These are phyloP conservation scores for Deakozyma indianensis DNA, from an alignment of 805 yeast species.

Conservation along the genomic window DNA sequence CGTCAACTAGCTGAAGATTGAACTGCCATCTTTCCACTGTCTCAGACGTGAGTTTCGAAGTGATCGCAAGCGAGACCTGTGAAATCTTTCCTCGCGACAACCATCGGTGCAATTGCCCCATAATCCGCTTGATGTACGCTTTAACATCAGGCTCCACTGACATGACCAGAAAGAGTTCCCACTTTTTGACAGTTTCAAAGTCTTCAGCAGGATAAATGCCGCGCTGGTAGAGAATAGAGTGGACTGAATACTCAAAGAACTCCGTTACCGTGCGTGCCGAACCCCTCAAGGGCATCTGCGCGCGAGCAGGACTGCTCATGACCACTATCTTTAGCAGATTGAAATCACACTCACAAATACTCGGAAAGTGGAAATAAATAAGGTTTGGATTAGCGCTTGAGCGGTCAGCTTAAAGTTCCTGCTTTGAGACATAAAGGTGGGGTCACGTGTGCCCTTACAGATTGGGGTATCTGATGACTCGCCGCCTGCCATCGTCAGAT, in stretches of 20 bases:
- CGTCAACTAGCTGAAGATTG: constrained; percentile 33
- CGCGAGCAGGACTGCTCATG: constrained; percentile 5
- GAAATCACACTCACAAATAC: no score
- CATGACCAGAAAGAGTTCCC: constrained; percentile 60
- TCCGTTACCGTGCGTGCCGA: constrained; percentile 69
- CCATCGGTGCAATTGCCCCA: constrained; percentile 64
- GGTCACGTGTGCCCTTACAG: no score
- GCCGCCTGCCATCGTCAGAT: no score
- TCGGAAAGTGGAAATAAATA: no score
- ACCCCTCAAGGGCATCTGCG: constrained; percentile 55
- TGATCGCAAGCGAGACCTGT: constrained; percentile 56
- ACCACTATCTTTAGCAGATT: no score
- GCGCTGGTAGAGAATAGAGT: constrained; percentile 72
- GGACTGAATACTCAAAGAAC: constrained; percentile 70
- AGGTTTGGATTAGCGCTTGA: no score
- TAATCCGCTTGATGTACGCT: constrained; percentile 48
- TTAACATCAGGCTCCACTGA: constrained; percentile 66
- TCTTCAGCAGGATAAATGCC: constrained; percentile 85
- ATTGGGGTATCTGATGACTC: no score
- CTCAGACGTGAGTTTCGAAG: constrained; percentile 51
- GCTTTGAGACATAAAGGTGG: no score
- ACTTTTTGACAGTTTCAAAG: constrained; percentile 61
- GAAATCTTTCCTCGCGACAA: constrained; percentile 53
- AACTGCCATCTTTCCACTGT: constrained; percentile 83
- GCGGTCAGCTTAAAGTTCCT: no score